phyloP scores from a whole-genome alignment of 306 rosid species.

The Vigna radiata region DNA sequence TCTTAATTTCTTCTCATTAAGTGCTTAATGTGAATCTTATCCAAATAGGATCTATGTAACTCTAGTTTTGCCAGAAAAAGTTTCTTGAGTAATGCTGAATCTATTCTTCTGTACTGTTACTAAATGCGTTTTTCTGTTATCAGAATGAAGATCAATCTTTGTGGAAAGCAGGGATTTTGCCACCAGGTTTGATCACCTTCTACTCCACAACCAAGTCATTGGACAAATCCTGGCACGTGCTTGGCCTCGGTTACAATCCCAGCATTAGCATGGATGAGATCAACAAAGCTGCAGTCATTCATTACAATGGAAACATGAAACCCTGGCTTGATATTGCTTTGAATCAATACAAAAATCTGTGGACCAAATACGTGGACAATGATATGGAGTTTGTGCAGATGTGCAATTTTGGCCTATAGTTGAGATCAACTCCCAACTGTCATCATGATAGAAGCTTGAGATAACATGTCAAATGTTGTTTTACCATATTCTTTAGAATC shows the following conservation, averaged over 20 bases:
- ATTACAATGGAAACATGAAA: constrained; percentile 97
- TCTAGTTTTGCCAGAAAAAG: constrained; percentile 6
- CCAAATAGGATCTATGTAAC: neutral
- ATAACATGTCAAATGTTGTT: constrained; percentile 43
- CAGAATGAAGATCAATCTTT: constrained; percentile 81
- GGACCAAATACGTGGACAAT: constrained; percentile 95
- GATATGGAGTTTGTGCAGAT: constrained; percentile 98
- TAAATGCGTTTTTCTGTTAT: constrained; percentile 32
- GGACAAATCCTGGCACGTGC: constrained; percentile 99
- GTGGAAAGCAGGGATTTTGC: constrained; percentile 75
- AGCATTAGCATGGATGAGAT: constrained; percentile 97
- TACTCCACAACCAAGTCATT: constrained; percentile 86
- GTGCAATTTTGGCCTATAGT: constrained; percentile 98
- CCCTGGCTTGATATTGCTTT: constrained; percentile 99
- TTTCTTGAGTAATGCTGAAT: constrained; percentile 30
- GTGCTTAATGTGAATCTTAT: neutral
- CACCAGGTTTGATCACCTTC: constrained; percentile 91
- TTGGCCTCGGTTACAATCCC: constrained; percentile 97
- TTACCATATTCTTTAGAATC: constrained; percentile 44
- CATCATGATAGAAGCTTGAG: constrained; percentile 50
- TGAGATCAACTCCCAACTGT: constrained; percentile 38
- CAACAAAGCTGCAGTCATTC: constrained; percentile 94
- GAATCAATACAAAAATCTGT: constrained; percentile 93
- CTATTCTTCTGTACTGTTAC: constrained; percentile 24
- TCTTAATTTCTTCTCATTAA: neutral